phyloP scores from a whole-genome alignment of 176 grass and related monocot species.

The Alloteropsis semialata region DNA sequence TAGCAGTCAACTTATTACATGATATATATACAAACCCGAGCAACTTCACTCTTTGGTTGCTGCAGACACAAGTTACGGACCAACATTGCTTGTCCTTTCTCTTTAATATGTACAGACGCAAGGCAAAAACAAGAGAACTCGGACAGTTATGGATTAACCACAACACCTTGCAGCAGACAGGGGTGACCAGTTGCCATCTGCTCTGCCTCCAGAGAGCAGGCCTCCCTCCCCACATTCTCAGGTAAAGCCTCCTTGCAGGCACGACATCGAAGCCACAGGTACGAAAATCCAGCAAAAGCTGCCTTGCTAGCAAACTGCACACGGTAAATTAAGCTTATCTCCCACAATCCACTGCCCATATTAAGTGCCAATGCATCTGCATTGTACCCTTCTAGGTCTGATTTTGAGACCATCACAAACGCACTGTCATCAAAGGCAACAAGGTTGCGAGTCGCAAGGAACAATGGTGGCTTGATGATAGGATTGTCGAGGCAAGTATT shows the following conservation, averaged over 20 bases:
- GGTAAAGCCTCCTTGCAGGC: constrained; percentile 16
- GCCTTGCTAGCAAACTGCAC: constrained; percentile 65
- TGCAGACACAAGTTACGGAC: constrained; percentile 26
- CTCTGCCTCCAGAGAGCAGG: constrained; percentile 68
- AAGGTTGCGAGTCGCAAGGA: constrained; percentile 40
- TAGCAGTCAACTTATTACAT: constrained; percentile 53
- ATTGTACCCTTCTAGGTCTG: constrained; percentile 79
- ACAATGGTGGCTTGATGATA: constrained; percentile 34
- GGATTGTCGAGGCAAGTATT: constrained; percentile 24
- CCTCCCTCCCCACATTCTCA: constrained; percentile 46
- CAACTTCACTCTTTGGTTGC: constrained; percentile 54
- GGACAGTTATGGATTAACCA: constrained; percentile 48
- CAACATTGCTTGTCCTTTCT: constrained; percentile 26
- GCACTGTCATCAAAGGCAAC: constrained; percentile 70
- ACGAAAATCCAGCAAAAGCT: constrained; percentile 64
- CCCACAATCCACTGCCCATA: constrained; percentile 54
- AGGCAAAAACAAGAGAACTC: constrained; percentile 24
- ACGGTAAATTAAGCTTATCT: constrained; percentile 75
- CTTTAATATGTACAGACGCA: constrained; percentile 36
- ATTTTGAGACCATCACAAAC: constrained; percentile 73
- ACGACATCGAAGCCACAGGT: constrained; percentile 60
- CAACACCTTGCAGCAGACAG: constrained; percentile 56
- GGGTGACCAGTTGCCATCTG: constrained; percentile 39
- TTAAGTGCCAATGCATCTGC: constrained; percentile 21
- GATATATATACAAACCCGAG: constrained; percentile 57